Evolutionary conservation across 2,329 filamentous ascomycete genomes (phyloP).

Genomic region (Penicillium sp.): DNA sequence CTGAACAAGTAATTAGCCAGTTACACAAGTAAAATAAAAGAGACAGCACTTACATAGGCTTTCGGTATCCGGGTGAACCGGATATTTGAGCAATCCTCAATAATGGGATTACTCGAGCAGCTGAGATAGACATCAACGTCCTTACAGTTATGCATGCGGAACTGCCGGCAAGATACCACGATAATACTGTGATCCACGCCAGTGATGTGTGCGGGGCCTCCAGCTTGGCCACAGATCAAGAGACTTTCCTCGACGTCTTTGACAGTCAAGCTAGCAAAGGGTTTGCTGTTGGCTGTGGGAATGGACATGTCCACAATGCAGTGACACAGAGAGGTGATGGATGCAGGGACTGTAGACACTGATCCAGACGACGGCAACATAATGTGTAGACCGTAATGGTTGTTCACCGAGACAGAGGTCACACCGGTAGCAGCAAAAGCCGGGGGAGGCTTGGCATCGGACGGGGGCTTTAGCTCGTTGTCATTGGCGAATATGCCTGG

Average conservation of each 20-base stretch:
- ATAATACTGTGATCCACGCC: conserved; percentile 69
- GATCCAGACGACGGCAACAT: conserved; percentile 70
- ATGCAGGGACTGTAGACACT: conserved; percentile 69
- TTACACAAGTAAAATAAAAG: no score
- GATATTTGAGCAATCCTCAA: conserved; percentile 79
- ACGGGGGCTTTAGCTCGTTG: conserved; percentile 21
- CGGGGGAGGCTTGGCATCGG: conserved; percentile 34
- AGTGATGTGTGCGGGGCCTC: conserved; percentile 81
- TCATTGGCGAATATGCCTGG: conserved; percentile 25
- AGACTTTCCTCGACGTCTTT: conserved; percentile 69
- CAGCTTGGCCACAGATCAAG: conserved; percentile 73
- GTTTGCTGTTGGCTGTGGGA: conserved; percentile 55
- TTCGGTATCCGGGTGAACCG: conserved; percentile 74
- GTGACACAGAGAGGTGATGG: conserved; percentile 64
- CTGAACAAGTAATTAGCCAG: conserved; percentile 21
- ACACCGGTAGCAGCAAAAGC: conserved; percentile 57
- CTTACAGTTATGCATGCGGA: conserved; percentile 84
- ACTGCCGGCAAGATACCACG: conserved; percentile 78
- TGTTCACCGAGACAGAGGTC: conserved; percentile 61
- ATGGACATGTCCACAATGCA: conserved; percentile 81
- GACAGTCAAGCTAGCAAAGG: conserved; percentile 69
- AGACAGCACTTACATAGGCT: conserved; percentile 60
- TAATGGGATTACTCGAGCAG: conserved; percentile 82
- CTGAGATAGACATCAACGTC: conserved; percentile 81
- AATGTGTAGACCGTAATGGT: conserved; percentile 69